Conservation (phyloP, 1,284 basidiomycete species). For the Austroboletus olivaceoglutinosus region DNA sequence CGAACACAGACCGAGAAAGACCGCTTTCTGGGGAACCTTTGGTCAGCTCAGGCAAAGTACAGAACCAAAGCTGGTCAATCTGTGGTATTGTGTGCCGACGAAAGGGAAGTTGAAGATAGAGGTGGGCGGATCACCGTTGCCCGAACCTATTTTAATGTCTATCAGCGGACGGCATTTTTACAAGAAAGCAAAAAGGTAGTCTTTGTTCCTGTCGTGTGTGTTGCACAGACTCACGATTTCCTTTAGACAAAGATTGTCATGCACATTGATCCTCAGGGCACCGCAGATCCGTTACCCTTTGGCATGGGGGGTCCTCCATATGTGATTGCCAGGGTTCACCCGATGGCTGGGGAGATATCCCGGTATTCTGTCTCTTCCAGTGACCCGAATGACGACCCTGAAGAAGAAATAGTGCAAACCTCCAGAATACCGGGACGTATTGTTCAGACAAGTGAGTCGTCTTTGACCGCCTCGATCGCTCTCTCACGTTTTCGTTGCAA, state of each 20-base stretch:
- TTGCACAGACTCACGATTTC: constrained; percentile 7
- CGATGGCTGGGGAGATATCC: constrained; percentile 77
- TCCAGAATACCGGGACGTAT: constrained; percentile 69
- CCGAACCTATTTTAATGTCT: constrained; percentile 84
- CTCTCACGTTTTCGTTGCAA: constrained; percentile 7
- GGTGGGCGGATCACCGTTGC: constrained; percentile 62
- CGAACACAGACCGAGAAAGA: constrained; percentile 66
- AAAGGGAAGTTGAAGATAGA: constrained; percentile 67
- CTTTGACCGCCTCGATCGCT: neutral
- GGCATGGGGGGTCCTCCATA: constrained; percentile 67
- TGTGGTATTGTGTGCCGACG: constrained; percentile 65
- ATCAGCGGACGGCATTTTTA: constrained; percentile 73
- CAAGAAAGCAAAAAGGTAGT: constrained; percentile 74
- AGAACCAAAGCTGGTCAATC: constrained; percentile 68
- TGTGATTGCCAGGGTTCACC: constrained; percentile 72
- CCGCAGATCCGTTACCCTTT: constrained; percentile 74
- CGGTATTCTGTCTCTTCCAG: constrained; percentile 72
- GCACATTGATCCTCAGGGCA: constrained; percentile 73
- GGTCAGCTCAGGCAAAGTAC: constrained; percentile 79
- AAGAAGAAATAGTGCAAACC: constrained; percentile 83
- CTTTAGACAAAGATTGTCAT: constrained; percentile 81
- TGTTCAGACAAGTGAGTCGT: constrained; percentile 71
- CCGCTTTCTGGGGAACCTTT: constrained; percentile 84
- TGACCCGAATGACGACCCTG: constrained; percentile 67
- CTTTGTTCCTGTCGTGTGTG: neutral